Evolutionary conservation across 192 early-diverging fungal species (phyloP), one percentile per base, ranked within the genome.

Genomic region (Coemansia sp.): DNA sequence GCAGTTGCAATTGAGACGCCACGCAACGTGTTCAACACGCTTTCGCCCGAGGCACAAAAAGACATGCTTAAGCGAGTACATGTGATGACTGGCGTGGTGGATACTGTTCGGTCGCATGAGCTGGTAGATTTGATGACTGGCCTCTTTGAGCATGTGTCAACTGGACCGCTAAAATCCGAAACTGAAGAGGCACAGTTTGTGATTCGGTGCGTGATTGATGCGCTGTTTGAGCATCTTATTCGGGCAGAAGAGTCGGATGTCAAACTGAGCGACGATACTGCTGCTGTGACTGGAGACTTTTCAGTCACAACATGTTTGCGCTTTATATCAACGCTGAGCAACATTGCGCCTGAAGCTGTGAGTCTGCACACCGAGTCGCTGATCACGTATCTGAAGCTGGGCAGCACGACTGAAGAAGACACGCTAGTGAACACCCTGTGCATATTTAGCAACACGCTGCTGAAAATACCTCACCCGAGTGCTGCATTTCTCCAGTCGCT

Each of bases 151-250:
- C 54, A 72, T 10, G 66, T 80, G 22, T 64, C 61, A 13, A 54
- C 39, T 12, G 57, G 79, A 65, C 72, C 74, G 4, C 18, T 82
- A 20, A 69, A 68, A 20, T 66, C 67, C 14, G 87, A 88, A 32
- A 73, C 64, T 4, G 85, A 84, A 9, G 63, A 69, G 11, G 75
- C 88, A 16, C 39, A 84, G 55, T 71, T 76, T 37, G 82, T 91
- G 14, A 83, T 86, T 20, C 81, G 83, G 26, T 85, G 82, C 57
- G 78, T 92, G 35, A 87, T 93, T 10, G 90, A 94, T 58, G 87
- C 88, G 39, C 75, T 93, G 0, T 82, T 91, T 69, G 92, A 94
- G 27, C 82, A 83, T 49, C 71, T 93, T 35, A 72, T 93, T 39
- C 70, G 67, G 13, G 74, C 88, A 1, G 89, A 94, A 26, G 90